These are phyloP conservation scores for Jamesozyma rosinii DNA, from an alignment of 805 yeast genomes.

Conservation along the genomic window DNA sequence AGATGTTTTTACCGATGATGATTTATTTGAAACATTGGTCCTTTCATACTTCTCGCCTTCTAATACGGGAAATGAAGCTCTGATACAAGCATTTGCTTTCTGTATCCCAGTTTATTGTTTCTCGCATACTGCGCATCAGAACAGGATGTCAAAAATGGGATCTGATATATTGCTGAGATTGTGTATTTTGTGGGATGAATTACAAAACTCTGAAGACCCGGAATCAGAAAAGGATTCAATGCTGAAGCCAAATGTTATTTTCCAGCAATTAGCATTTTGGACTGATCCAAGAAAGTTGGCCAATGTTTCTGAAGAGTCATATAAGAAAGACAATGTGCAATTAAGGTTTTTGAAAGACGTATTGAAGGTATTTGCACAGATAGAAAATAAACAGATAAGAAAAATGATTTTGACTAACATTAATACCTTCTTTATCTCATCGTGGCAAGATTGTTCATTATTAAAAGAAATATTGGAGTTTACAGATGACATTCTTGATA, in stretches of 20 bases:
- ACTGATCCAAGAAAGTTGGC: slow-evolving; percentile 69
- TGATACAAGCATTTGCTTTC: slow-evolving; percentile 73
- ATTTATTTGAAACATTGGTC: slow-evolving; percentile 60
- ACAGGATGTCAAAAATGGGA: slow-evolving; percentile 50
- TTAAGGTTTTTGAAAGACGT: slow-evolving; percentile 47
- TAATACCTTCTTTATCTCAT: slow-evolving; percentile 39
- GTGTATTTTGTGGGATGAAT: slow-evolving; percentile 37
- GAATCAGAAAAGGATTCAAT: slow-evolving; percentile 15
- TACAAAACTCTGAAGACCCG: slow-evolving; percentile 30
- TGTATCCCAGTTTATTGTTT: slow-evolving; percentile 83
- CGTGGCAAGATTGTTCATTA: slow-evolving; percentile 19
- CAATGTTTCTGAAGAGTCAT: slow-evolving; percentile 36
- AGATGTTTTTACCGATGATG: slow-evolving; percentile 62
- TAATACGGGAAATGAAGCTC: slow-evolving; percentile 50
- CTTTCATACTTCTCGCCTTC: slow-evolving; percentile 67
- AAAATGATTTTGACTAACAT: slow-evolving; percentile 46
- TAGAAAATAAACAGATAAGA: slow-evolving; percentile 43
- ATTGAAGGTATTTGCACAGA: slow-evolving; percentile 38
- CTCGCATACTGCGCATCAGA: slow-evolving; percentile 66
- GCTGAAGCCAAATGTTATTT: slow-evolving; percentile 41
- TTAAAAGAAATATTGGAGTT: slow-evolving; percentile 23
- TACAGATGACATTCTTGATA: slow-evolving; percentile 27
- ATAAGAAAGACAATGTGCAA: slow-evolving; percentile 42
- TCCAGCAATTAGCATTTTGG: slow-evolving; percentile 74
- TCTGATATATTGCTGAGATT: slow-evolving; percentile 58